Evolutionary conservation across 129 eudicot genomes (phyloP), one percentile per base, ranked within the genome.

Genomic region (Pseudognaphalium luteoalbum): DNA sequence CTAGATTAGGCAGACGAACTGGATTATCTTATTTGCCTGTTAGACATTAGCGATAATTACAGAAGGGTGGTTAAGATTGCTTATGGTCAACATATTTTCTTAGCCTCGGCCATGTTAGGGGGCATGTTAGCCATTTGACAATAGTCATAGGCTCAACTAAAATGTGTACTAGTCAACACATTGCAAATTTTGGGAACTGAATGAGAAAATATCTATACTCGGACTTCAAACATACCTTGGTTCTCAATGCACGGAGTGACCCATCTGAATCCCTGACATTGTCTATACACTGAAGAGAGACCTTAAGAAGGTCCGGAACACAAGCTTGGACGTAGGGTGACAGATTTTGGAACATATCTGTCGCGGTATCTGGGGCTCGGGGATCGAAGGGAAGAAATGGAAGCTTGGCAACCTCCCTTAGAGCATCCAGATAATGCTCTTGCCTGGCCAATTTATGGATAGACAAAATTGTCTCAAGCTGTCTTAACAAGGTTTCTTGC

Each of bases 351-450:
- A 87, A 87, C 62, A 78, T 67, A 52, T 94, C 96, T 41, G 82
- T 32, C 50, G 91, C 70, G 3, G 78, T 68, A 78, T 91, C 96
- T 34, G 91, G 86, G n/a, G 98, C 56, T 5, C 86, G 86, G n/a
- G 98, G 98, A 83, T 94, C 96, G 15, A 94, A 81, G 37, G 98
- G 98, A 70, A 94, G 98, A 79, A 94, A 94, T 2, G 97, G 89
- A 74, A 94, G 98, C 86, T 78, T 89, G 16, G 97, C 89, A 15
- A 91, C 87, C 82, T 91, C 96, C 85, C 93, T 83, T 63, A 91
- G 52, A 62, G 96, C 98, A 84, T 94, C 98, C 70, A 94, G 32
- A 74, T 88, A 79, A 54, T 79, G 83, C 25, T 88, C 93, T 61
- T 72, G 60, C 34, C 88, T 83, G 57, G 89, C 87, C 78, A 88